Evolutionary conservation across 352 stramenopile genomes (phyloP), one percentile per base, ranked within the genome.

Genomic region (Thraustotheca clavata): DNA sequence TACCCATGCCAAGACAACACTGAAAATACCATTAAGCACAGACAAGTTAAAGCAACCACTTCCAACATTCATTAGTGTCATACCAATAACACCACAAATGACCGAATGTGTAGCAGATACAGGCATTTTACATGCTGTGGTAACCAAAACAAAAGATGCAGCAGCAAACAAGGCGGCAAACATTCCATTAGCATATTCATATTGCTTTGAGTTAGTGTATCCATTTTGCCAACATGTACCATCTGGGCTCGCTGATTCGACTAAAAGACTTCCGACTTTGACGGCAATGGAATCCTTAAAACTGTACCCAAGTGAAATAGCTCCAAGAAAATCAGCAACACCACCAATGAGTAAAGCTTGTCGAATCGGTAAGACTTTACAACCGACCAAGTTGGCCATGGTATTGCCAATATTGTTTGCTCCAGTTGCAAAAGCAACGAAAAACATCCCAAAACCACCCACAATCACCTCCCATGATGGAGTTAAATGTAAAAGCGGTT

Each of bases 401-500:
- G 86, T 80, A 59, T 95, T 97, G n/a, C 79, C 86, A 36, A 88
- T 86, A 75, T 95, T 85, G 73, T 96, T 95, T 3, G 77, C 85
- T 47, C 85, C 86, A 55, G 78, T 72, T 18, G 66, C 49, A 20
- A 74, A 80, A 2, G 73, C 71, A 59, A 73, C 75, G 43, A 52
- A 52, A 7, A 52, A 52, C 43, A 52, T 52, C 9, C 43, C 43
- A 18, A 52, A 3, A 9, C 14, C n/a, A 2, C 43, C 43, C 9
- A 52, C 43, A 24, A 24, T 52, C 24, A 52, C 43, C n/a, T 52
- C 43, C 43, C 43, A 52, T 11, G 43, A 52, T 11, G 43, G 43
- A 14, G 43, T 52, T 11, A 20, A 31, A 11, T 35, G 24, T 14
- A 52, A 31, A 11, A 26, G 43, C 43, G 43, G 34, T 7, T 24